phyloP scores from a whole-genome alignment of 2,329 filamentous ascomycete genomes.

The Proliferodiscus dingleyae region DNA sequence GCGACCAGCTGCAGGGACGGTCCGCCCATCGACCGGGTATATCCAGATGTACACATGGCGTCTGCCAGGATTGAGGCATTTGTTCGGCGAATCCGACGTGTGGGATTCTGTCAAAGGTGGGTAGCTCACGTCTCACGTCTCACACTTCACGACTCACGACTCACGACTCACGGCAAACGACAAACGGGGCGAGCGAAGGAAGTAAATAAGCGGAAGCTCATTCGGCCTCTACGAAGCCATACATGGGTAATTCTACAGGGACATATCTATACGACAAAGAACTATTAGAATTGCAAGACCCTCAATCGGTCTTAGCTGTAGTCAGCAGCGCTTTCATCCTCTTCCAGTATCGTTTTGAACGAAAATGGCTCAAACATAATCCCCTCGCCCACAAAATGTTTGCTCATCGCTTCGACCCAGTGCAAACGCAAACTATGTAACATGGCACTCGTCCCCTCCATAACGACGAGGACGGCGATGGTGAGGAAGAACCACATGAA shows the following conservation, averaged over 20 bases:
- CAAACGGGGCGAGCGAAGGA: no score
- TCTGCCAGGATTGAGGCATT: neutral
- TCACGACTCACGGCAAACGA: no score
- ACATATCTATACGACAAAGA: slow-evolving; percentile 5
- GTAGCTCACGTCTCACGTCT: no score
- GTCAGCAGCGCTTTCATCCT: slow-evolving; percentile 62
- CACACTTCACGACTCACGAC: no score
- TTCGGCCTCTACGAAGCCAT: no score
- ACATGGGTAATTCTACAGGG: slow-evolving; percentile 25
- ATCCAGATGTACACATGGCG: no score
- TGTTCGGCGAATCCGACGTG: neutral
- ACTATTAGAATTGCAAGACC: neutral
- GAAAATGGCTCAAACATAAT: slow-evolving; percentile 85
- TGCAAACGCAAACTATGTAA: slow-evolving; percentile 85
- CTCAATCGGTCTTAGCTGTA: slow-evolving; percentile 30
- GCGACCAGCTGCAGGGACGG: neutral
- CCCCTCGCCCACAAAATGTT: slow-evolving; percentile 90
- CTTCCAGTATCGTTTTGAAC: slow-evolving; percentile 78
- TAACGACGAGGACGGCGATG: slow-evolving; percentile 76
- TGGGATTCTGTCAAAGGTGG: no score
- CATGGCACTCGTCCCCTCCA: slow-evolving; percentile 97
- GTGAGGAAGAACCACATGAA: slow-evolving; percentile 86
- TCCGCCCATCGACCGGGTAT: neutral
- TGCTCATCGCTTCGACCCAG: slow-evolving; percentile 97
- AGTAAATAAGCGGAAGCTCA: no score